Percentiles rank a stretch among this genome's conserved stretches.
phyloP scores from a whole-genome alignment of 2,329 filamentous ascomycete species.

The Drechslera avenae region DNA sequence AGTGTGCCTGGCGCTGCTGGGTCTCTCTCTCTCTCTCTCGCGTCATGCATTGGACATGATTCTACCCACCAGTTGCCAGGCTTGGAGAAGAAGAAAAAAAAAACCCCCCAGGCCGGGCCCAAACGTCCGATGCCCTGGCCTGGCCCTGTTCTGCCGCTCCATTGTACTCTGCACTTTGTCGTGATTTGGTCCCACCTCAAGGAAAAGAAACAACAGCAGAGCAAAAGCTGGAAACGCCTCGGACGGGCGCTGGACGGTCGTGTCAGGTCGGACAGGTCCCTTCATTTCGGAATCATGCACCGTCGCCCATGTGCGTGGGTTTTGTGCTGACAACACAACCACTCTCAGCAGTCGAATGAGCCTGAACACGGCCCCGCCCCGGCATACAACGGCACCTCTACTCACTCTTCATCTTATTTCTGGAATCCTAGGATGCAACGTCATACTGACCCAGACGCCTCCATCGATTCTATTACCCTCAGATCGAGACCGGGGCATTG shows the following conservation, averaged over 20 bases:
- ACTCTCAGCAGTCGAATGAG: constrained; percentile 31
- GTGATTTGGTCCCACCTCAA: constrained; percentile 23
- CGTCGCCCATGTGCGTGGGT: constrained; percentile 44
- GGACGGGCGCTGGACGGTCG: constrained; percentile 19
- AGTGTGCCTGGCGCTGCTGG: no score
- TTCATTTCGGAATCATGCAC: constrained; percentile 49
- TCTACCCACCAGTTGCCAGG: constrained; percentile 10
- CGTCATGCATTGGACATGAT: constrained; percentile 22
- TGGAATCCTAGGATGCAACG: constrained; percentile 31
- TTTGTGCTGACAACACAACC: constrained; percentile 42
- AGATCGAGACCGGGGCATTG: constrained; percentile 27
- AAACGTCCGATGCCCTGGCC: constrained; percentile 11
- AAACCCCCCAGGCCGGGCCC: constrained; percentile 23
- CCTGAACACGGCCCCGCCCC: constrained; percentile 41
- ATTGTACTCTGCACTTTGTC: constrained; percentile 25
- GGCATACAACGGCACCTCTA: constrained; percentile 32
- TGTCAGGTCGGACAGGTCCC: constrained; percentile 43
- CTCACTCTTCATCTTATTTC: constrained; percentile 24
- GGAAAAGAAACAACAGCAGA: constrained; percentile 21
- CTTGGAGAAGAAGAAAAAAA: constrained; percentile 26
- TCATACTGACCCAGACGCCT: constrained; percentile 36
- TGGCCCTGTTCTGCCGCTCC: no score
- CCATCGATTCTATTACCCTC: constrained; percentile 22
- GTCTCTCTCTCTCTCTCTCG: no score
- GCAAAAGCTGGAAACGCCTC: constrained; percentile 12